Evolutionary conservation across 805 yeast genomes (phyloP).

Genomic region (Ogataea thermomethanolica): DNA sequence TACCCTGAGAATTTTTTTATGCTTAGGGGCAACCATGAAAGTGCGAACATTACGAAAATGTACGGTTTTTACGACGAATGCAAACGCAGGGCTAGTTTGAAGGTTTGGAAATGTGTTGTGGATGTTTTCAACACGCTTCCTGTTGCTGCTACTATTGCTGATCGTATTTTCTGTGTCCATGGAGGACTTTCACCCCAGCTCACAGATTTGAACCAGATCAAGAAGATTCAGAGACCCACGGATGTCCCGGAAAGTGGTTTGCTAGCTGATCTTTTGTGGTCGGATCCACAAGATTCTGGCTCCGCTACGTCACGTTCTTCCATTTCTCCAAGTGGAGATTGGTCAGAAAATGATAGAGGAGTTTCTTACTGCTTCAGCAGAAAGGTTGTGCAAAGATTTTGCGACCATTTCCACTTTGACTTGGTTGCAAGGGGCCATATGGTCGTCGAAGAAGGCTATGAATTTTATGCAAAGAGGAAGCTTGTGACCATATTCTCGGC

Average conservation of each 20-base stretch:
- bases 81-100: slow-evolving; percentile 46
- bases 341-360: slow-evolving; percentile 84
- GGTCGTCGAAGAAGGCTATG: slow-evolving; percentile 90
- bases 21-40: slow-evolving; percentile 58
- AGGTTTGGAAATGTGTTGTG: slow-evolving; percentile 49
- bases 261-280: slow-evolving; percentile 76
- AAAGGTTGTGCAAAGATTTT: slow-evolving; percentile 68
- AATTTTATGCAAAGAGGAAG: slow-evolving; percentile 70
- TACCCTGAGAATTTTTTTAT: slow-evolving; percentile 60
- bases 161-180: slow-evolving; percentile 56
- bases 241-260: slow-evolving; percentile 81
- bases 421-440: slow-evolving; percentile 79
- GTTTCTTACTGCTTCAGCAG: slow-evolving; percentile 76
- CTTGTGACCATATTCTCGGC: slow-evolving; percentile 79
- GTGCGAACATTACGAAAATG: slow-evolving; percentile 55
- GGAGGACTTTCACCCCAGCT: slow-evolving; percentile 78
- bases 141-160: slow-evolving; percentile 58
- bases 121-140: slow-evolving; percentile 59
- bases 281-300: slow-evolving; percentile 64
- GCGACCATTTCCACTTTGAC: slow-evolving; percentile 65
- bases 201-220: slow-evolving; percentile 61
- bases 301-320: slow-evolving; percentile 12
- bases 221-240: slow-evolving; percentile 71
- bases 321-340: slow-evolving; percentile 36
- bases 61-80: slow-evolving; percentile 63